A percentile compares a stretch with the other conserved stretches of the same genome.
Evolutionary conservation across 306 rosid species (phyloP).

Genomic region (Begonia fuchsioides): DNA sequence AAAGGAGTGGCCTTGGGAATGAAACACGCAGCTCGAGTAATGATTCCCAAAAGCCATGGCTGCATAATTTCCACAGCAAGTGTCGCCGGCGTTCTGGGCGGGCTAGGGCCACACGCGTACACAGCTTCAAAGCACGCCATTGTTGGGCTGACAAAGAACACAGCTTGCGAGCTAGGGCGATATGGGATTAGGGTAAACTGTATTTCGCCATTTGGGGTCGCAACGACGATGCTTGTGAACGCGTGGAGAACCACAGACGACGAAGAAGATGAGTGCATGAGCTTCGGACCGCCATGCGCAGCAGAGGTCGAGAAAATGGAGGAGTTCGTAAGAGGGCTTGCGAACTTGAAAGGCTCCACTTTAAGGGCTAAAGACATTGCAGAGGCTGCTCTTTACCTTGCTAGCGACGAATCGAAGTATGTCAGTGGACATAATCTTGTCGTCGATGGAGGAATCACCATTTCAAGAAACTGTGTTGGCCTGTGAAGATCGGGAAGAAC

Average conservation of each 20-base stretch:
- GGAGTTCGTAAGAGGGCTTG: conserved; percentile 67
- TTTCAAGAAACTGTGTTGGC: conserved; percentile 63
- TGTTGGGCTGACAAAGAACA: conserved; percentile 70
- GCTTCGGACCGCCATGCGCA: conserved; percentile 30
- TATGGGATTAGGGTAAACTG: conserved; percentile 73
- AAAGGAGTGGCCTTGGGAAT: conserved; percentile 75
- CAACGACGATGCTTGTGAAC: conserved; percentile 72
- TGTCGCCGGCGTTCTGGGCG: conserved; percentile 67
- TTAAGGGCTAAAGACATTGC: conserved; percentile 61
- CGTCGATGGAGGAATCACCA: conserved; percentile 81
- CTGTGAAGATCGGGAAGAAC: conserved; percentile 9
- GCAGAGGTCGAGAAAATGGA: conserved; percentile 66
- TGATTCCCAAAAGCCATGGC: conserved; percentile 50
- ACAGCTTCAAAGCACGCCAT: conserved; percentile 91
- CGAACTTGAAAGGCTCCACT: conserved; percentile 54
- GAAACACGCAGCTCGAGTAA: conserved; percentile 76
- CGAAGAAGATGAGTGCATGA: conserved; percentile 14
- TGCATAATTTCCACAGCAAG: conserved; percentile 65
- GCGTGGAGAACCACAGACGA: conserved; percentile 36
- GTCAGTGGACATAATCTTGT: conserved; percentile 91
- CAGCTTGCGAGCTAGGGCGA: conserved; percentile 66
- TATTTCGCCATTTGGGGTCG: conserved; percentile 86
- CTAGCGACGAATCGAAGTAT: conserved; percentile 82
- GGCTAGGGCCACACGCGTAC: conserved; percentile 83
- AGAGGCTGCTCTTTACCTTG: conserved; percentile 87